Percentiles rank a stretch among this genome's conserved stretches.
phyloP scores from a whole-genome alignment of 495 filamentous ascomycete genomes.

The Aspergillus asperescens region DNA sequence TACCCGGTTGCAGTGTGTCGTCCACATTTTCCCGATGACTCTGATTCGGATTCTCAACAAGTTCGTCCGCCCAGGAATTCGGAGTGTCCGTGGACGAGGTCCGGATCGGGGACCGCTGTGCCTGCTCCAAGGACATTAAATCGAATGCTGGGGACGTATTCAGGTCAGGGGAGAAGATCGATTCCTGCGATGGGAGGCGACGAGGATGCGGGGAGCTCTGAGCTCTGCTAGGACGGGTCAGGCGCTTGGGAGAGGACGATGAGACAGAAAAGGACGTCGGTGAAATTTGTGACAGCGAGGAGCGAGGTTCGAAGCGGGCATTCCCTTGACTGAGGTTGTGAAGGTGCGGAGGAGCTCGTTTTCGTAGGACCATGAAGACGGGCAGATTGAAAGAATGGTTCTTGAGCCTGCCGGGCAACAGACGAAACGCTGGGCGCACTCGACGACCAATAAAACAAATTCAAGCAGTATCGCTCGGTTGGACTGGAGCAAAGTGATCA shows the following conservation, averaged over 20 bases:
- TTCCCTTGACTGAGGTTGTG: conserved; percentile 34
- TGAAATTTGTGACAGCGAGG: conserved; percentile 23
- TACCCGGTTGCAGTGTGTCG: background rate
- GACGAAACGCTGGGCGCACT: conserved; percentile 16
- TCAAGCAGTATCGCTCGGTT: background rate
- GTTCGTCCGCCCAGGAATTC: conserved; percentile 34
- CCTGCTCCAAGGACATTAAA: conserved; percentile 42
- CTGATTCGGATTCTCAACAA: conserved; percentile 23
- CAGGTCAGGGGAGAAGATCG: conserved; percentile 41
- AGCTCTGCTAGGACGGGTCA: conserved; percentile 27
- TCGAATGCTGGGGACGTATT: conserved; percentile 43
- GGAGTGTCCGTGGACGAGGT: conserved; percentile 26
- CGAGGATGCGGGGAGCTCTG: conserved; percentile 27
- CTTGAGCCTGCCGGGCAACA: conserved; percentile 12
- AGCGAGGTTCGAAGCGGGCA: conserved; percentile 26
- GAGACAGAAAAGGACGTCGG: conserved; percentile 31
- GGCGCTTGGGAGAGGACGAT: conserved; percentile 26
- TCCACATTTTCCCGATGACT: conserved; percentile 1
- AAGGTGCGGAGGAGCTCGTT: conserved; percentile 41
- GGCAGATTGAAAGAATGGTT: conserved; percentile 13
- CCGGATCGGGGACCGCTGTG: conserved; percentile 38
- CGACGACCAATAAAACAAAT: conserved; percentile 11
- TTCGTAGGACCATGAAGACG: conserved; percentile 44
- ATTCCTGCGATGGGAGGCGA: conserved; percentile 31
- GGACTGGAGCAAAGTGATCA: background rate